Evolutionary conservation across 2,329 filamentous ascomycete genomes (phyloP).

Genomic region (Verticillium isaacii): DNA sequence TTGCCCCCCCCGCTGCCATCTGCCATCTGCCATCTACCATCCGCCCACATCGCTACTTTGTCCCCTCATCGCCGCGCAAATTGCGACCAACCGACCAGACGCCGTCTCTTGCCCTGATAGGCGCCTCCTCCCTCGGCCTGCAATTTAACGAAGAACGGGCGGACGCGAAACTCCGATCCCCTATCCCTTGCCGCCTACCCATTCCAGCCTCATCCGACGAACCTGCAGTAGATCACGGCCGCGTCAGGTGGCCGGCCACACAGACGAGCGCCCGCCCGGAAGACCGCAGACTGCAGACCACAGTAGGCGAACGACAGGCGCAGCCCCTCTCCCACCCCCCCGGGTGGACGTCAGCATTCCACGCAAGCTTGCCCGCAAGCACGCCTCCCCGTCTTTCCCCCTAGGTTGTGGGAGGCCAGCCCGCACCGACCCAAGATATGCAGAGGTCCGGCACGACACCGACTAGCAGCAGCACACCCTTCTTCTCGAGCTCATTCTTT

Average conservation of each 20-base stretch:
- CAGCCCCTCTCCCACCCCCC: neutral
- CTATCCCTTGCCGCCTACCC: neutral
- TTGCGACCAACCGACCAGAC: neutral
- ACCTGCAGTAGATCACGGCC: neutral
- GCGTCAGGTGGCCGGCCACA: neutral
- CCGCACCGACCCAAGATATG: slow-evolving; percentile 9
- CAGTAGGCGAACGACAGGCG: too few species aligned
- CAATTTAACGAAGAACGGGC: neutral
- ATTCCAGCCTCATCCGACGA: neutral
- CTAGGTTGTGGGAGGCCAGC: neutral
- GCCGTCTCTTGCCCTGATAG: neutral
- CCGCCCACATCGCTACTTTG: neutral
- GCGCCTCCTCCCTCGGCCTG: neutral
- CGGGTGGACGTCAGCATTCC: neutral
- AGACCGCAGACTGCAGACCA: too few species aligned
- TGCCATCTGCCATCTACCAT: neutral
- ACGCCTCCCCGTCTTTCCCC: neutral
- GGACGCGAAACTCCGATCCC: neutral
- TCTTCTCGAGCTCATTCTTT: slow-evolving; percentile 31
- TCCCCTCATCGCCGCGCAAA: neutral
- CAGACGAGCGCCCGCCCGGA: neutral
- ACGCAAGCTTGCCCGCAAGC: neutral
- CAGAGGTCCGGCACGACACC: slow-evolving; percentile 13
- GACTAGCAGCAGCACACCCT: slow-evolving; percentile 21
- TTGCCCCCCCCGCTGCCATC: neutral